Evolutionary conservation across 805 yeast species (phyloP).

Genomic region (Nakazawaea wyomingensis): DNA sequence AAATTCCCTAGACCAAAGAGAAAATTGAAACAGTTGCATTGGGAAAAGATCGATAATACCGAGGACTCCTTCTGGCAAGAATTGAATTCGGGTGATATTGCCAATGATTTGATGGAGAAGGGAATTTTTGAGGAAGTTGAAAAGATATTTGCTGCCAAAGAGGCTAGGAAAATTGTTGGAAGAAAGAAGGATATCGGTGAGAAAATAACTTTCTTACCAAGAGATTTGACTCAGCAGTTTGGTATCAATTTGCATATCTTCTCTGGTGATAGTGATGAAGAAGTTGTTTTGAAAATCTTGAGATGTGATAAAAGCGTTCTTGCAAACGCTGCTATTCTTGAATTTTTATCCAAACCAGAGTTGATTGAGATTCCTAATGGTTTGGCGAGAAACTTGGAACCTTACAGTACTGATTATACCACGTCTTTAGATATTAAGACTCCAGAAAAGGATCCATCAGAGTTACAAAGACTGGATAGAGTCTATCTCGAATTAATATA

Average conservation of each 20-base stretch:
- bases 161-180: slow-evolving; percentile 38
- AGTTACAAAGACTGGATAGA: slow-evolving; percentile 65
- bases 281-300: slow-evolving; percentile 49
- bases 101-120: slow-evolving; percentile 43
- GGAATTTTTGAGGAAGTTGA: slow-evolving; percentile 69
- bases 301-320: slow-evolving; percentile 54
- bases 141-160: slow-evolving; percentile 46
- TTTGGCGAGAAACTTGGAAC: slow-evolving; percentile 51
- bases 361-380: slow-evolving; percentile 54
- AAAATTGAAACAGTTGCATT: slow-evolving; percentile 89
- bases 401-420: slow-evolving; percentile 52
- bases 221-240: slow-evolving; percentile 75
- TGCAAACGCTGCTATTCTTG: slow-evolving; percentile 53
- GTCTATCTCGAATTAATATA: slow-evolving; percentile 63
- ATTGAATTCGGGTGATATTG: slow-evolving; percentile 38
- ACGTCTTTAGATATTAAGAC: slow-evolving; percentile 24
- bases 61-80: slow-evolving; percentile 84
- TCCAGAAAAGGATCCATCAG: slow-evolving; percentile 51
- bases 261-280: slow-evolving; percentile 46
- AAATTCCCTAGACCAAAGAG: slow-evolving; percentile 63
- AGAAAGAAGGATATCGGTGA: slow-evolving; percentile 31
- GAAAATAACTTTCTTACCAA: slow-evolving; percentile 51
- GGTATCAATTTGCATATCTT: slow-evolving; percentile 72
- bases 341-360: slow-evolving; percentile 66
- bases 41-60: slow-evolving; percentile 88